Percentiles rank a stretch among this genome's conserved stretches.
Evolutionary conservation across 2,329 filamentous ascomycete species (phyloP).

Genomic region (Ophiocordyceps sinensis): DNA sequence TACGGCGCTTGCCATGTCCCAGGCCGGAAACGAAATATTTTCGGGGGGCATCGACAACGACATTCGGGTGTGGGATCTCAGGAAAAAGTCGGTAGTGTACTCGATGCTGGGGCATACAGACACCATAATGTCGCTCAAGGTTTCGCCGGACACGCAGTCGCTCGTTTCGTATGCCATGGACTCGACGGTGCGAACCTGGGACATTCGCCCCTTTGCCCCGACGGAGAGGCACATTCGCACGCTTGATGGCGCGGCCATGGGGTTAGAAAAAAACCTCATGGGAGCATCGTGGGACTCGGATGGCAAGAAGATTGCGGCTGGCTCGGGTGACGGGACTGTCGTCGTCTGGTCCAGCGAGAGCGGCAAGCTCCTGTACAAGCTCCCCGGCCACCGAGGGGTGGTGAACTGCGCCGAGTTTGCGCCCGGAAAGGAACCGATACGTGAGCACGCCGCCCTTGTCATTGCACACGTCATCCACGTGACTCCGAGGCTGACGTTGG

Average conservation of each 20-base stretch:
- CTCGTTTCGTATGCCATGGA: slow-evolving; percentile 89
- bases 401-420: slow-evolving; percentile 93
- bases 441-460: slow-evolving; percentile 43
- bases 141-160: slow-evolving; percentile 88
- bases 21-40: slow-evolving; percentile 91
- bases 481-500: slow-evolving; percentile 16
- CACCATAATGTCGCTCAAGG: slow-evolving; percentile 74
- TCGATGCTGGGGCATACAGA: slow-evolving; percentile 81
- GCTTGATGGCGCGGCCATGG: slow-evolving; percentile 80
- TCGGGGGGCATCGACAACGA: slow-evolving; percentile 93
- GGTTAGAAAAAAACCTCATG: slow-evolving; percentile 83
- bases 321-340: slow-evolving; percentile 79
- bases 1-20: slow-evolving; percentile 79
- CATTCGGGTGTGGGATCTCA: slow-evolving; percentile 92
- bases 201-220: slow-evolving; percentile 87
- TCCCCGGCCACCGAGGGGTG: slow-evolving; percentile 87
- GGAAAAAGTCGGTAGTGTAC: slow-evolving; percentile 81
- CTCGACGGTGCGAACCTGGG: slow-evolving; percentile 88
- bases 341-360: slow-evolving; percentile 80
- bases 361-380: slow-evolving; percentile 86
- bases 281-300: slow-evolving; percentile 79
- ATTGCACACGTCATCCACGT: not conserved
- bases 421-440: slow-evolving; percentile 68
- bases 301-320: slow-evolving; percentile 76
- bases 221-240: slow-evolving; percentile 72